Conservation (phyloP, 768 basidiomycete species). For the Termitomyces sp. region DNA sequence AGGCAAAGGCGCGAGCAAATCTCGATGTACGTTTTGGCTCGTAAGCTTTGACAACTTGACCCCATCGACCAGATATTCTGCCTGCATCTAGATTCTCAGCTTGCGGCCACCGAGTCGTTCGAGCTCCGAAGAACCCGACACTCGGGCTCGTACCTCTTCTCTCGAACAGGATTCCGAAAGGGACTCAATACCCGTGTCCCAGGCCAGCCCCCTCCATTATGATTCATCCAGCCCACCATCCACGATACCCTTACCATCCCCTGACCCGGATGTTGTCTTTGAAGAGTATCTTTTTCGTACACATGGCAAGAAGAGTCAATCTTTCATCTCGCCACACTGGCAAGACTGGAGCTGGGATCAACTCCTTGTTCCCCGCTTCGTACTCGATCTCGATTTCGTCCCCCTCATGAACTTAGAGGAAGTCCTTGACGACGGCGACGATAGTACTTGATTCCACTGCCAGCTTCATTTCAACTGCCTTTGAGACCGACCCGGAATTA, state of each 20-base stretch:
- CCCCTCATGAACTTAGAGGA: neutral
- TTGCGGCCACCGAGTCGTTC: neutral
- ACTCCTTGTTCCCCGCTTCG: conserved; percentile 31
- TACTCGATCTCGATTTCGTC: conserved; percentile 2
- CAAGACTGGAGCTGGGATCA: conserved; percentile 44
- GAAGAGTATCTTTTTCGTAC: conserved; percentile 30
- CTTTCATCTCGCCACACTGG: conserved; percentile 24
- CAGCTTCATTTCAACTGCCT: neutral
- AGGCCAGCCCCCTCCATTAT: neutral
- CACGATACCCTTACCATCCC: conserved; percentile 2
- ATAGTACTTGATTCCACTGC: neutral
- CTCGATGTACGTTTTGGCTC: conserved; percentile 8
- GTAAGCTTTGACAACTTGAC: conserved; percentile 3
- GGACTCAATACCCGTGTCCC: neutral
- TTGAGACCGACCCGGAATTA: neutral
- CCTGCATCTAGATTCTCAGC: conserved; percentile 2
- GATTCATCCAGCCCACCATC: conserved; percentile 2
- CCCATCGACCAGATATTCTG: conserved; percentile 4
- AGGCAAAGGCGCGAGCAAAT: neutral
- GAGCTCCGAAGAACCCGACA: neutral
- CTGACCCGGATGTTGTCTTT: conserved; percentile 15
- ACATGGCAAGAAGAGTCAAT: conserved; percentile 23
- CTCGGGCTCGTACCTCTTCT: neutral
- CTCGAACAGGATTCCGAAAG: neutral
- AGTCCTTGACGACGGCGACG: neutral